Percentiles rank a stretch among this genome's conserved stretches.
Conservation (phyloP, 2,329 filamentous ascomycete species). For the Apiospora hydei region DNA sequence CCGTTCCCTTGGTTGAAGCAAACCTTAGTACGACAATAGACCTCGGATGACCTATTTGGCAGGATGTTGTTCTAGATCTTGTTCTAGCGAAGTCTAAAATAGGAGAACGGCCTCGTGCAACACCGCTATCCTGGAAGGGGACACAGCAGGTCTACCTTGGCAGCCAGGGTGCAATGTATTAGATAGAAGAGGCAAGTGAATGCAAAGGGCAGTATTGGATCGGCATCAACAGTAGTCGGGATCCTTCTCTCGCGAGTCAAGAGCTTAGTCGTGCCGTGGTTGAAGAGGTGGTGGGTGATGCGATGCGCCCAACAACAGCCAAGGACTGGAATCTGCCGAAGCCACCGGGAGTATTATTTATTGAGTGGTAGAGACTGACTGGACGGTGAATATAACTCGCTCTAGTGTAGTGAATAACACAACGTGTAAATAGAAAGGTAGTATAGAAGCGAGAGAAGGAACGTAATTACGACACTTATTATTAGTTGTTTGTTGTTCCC, state of each 20-base stretch:
- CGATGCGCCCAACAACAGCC: conserved; percentile 9
- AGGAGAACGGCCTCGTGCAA: background rate
- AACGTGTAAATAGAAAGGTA: conserved; percentile 1
- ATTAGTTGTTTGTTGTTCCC: conserved; percentile 10
- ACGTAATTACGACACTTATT: background rate
- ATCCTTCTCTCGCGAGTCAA: conserved; percentile 4
- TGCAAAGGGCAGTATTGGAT: background rate
- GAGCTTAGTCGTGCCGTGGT: background rate
- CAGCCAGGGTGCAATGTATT: background rate
- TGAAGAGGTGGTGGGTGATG: conserved; percentile 9
- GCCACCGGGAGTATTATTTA: background rate
- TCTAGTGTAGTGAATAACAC: background rate
- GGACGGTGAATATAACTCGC: background rate
- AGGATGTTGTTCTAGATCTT: background rate
- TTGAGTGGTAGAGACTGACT: background rate
- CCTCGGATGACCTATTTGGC: background rate
- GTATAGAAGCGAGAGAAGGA: conserved; percentile 6
- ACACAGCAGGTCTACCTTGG: background rate
- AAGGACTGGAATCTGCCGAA: background rate
- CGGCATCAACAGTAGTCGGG: background rate
- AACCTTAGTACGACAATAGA: background rate
- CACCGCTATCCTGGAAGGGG: background rate
- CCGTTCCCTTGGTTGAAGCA: background rate
- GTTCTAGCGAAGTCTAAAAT: conserved; percentile 1
- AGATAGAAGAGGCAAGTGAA: background rate